Percentiles rank a stretch among this genome's conserved stretches.
phyloP scores from a whole-genome alignment of 192 early-diverging fungal species.

The Diversispora epigaea region DNA sequence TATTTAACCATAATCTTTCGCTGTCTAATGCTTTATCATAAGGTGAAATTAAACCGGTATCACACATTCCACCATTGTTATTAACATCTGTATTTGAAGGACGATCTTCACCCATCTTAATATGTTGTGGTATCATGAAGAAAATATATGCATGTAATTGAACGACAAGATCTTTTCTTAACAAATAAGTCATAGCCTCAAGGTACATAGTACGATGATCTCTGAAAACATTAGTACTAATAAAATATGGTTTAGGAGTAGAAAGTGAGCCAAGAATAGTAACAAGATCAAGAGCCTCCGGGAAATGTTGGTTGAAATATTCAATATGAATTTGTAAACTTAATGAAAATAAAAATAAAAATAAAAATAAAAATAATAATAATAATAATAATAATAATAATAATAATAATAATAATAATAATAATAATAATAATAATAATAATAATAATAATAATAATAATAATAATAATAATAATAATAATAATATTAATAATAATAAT shows the following conservation, averaged over 20 bases:
- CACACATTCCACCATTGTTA: slow-evolving; percentile 35
- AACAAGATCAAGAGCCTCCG: slow-evolving; percentile 17
- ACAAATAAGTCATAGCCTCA: slow-evolving; percentile 79
- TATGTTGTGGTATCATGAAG: slow-evolving; percentile 61
- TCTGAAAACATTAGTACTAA: slow-evolving; percentile 56
- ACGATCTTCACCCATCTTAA: slow-evolving; percentile 47
- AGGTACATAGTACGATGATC: slow-evolving; percentile 67
- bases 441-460: slow-evolving; percentile 29
- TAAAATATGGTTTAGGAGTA: slow-evolving; percentile 57
- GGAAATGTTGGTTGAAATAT: slow-evolving; percentile 26
- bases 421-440: slow-evolving; percentile 11
- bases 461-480: slow-evolving; percentile 4
- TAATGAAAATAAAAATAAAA: slow-evolving; percentile 30
- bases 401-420: not conserved
- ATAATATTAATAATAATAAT: not conserved
- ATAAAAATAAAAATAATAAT: too few species aligned
- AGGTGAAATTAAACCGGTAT: slow-evolving; percentile 34
- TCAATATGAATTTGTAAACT: slow-evolving; percentile 36
- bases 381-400: not conserved
- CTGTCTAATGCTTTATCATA: slow-evolving; percentile 48
- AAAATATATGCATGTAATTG: slow-evolving; percentile 82
- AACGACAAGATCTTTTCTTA: slow-evolving; percentile 72
- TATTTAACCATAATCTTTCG: slow-evolving; percentile 52
- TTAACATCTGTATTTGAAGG: slow-evolving; percentile 24
- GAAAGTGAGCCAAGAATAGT: slow-evolving; percentile 58